Evolutionary conservation across 108 stramenopile genomes (phyloP), one percentile per base, ranked within the genome.

Genomic region (Cylindrotheca closterium): DNA sequence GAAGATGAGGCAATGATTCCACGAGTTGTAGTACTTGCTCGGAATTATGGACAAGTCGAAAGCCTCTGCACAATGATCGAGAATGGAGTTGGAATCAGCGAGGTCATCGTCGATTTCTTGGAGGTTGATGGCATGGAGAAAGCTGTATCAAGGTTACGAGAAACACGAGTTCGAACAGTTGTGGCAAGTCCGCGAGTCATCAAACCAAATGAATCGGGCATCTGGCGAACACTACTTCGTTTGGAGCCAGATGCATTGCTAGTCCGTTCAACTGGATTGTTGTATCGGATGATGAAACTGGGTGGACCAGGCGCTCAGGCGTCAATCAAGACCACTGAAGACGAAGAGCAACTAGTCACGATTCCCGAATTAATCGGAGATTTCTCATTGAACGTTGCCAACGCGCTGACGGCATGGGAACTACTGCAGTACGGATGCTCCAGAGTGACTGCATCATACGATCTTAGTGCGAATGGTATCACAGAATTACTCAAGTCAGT

Each of bases 41-140:
- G 81, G 23, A 79, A 50, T 47, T 78, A 69, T 47, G 78, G 81
- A 0, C 79, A 83, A 54, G 79, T 83, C 1, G 84, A 83, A 50
- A 55, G 80, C 15, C 10, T 87, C 0, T 84, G 86, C 67, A 53
- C 37, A 60, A 60, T 87, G 78, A 74, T 76, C 5, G 83, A 85
- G 47, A 47, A 55, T 2, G 23, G n/a, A 18, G 55, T 50, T 47
- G 10, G 24, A 0, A 51, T 84, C 17, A 56, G 74, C 51, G 89
- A 91, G 64, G 70, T 91, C 30, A 81, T 91, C 53, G 55, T 91
- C 59, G 86, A 91, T 59, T 91, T 91, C 55, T 68, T 91, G 2
- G 89, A 91, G 70, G 68, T 91, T 22, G 81, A 85, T 8, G 86
- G 86, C 0, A 84, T 87, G 33, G 29, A 53, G 17, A 79, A 83